A percentile compares a stretch with the other conserved stretches of the same genome.
These are phyloP conservation scores for Mucor indicus DNA, from an alignment of 371 early-diverging fungal species.

Conservation along the genomic window DNA sequence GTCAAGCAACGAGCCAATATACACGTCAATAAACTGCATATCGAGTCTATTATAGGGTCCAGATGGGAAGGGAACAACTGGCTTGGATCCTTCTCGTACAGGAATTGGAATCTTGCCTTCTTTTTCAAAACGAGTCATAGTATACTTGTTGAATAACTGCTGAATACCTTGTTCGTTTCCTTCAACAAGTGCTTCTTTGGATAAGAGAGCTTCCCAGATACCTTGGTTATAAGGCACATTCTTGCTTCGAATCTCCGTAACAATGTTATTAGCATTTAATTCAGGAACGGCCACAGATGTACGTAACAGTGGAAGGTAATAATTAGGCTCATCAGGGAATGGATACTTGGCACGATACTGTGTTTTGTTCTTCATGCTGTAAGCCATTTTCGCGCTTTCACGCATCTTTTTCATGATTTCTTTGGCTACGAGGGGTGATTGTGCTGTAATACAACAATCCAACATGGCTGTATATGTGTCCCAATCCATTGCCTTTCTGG, in stretches of 20 bases:
- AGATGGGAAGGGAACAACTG: conserved; percentile 41
- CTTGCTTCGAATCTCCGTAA: conserved; percentile 6
- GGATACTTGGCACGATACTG: conserved; percentile 13
- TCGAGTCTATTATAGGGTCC: conserved; percentile 42
- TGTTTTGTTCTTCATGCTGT: conserved; percentile 6
- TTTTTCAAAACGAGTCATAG: conserved; percentile 40
- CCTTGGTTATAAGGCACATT: conserved; percentile 7
- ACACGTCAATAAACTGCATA: conserved; percentile 39
- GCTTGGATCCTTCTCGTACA: conserved; percentile 22
- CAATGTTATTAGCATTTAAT: conserved; percentile 3
- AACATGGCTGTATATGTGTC: conserved; percentile 33
- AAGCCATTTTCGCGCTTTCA: not conserved
- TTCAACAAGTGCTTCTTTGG: conserved; percentile 7
- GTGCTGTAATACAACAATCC: conserved; percentile 39
- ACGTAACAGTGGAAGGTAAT: conserved; percentile 23
- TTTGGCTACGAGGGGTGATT: conserved; percentile 19
- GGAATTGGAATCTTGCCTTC: conserved; percentile 42
- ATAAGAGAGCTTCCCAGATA: conserved; percentile 11
- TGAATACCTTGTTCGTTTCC: conserved; percentile 5
- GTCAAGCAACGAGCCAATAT: conserved; percentile 30
- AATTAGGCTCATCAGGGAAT: conserved; percentile 9
- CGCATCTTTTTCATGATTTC: conserved; percentile 20
- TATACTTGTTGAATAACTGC: conserved; percentile 33
- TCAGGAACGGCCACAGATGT: conserved; percentile 3
- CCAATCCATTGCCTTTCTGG: conserved; percentile 16